Evolutionary conservation across 352 stramenopile genomes (phyloP), one percentile per base, ranked within the genome.

Genomic region (Peronospora farinosa): DNA sequence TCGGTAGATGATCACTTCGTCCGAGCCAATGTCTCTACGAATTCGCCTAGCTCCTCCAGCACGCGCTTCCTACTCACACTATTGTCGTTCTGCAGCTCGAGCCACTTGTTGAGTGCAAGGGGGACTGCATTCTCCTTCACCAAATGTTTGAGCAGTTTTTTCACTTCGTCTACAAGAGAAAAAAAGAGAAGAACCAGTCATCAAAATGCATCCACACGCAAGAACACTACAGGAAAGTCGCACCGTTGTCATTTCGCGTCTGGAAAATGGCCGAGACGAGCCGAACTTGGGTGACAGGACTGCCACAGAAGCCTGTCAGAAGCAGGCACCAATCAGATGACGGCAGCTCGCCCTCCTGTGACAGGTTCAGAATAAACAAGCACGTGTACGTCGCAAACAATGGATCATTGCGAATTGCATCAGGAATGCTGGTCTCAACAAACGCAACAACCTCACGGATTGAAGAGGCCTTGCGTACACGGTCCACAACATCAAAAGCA

Each of bases 11-110:
- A 67, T 71, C 63, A 87, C 74, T 89, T 89, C 61, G 59, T 71
- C 51, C 72, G 74, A 55, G 69, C 65, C 60, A 90, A 47, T 39
- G 82, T 72, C 51, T 85, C 74, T 72, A 88, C 63, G 60, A 88
- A 87, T 65, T 75, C 63, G 44, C 77, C 73, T 41, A 90, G 66
- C 47, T 82, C 72, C 21, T 69, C 70, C 38, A 86, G 47, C 47
- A 80, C 77, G 23, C 74, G 70, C 70, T 85, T 85, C 60, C 78
- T 80, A 66, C 58, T 67, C 44, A 74, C 68, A 68, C 73, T 88
- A 73, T 78, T 78, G 67, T 90, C 77, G 52, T 73, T 69, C 64
- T 84, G 84, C 37, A 87, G 58, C 42, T 86, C 77, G 12, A 85
- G 67, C 81, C 81, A 92, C 53, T 78, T 84, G 63, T 27, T 63